Conservation (phyloP, 1,139 yeast genomes). For the Blastobotrys arbuscula region DNA sequence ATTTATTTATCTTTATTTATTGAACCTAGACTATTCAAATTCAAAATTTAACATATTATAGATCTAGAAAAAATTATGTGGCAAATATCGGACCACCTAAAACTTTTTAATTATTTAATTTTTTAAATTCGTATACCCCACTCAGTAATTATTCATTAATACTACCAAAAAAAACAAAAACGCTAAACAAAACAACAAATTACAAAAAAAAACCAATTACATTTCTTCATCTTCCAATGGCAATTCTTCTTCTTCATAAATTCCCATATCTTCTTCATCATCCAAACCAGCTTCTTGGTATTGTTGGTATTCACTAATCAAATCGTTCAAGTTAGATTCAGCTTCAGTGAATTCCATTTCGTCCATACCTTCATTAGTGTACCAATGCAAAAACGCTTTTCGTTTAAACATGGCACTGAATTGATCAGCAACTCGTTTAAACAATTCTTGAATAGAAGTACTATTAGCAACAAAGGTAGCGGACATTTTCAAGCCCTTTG, state of each 20-base stretch:
- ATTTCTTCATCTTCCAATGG: slow-evolving; percentile 23
- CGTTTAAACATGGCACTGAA: slow-evolving; percentile 89
- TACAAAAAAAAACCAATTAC: no score
- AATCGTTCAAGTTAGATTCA: slow-evolving; percentile 74
- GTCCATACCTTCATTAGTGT: slow-evolving; percentile 93
- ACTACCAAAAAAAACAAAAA: neutral
- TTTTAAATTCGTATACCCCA: no score
- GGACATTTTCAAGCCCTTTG: slow-evolving; percentile 77
- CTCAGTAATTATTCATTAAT: neutral
- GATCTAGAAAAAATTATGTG: no score
- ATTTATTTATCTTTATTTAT: no score
- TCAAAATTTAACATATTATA: no score
- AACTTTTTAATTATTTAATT: no score
- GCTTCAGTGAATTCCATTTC: slow-evolving; percentile 92
- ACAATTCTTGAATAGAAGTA: slow-evolving; percentile 84
- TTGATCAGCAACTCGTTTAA: slow-evolving; percentile 85
- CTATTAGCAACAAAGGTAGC: slow-evolving; percentile 92
- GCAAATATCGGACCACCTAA: no score
- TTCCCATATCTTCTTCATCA: slow-evolving; percentile 54
- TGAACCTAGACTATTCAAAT: no score
- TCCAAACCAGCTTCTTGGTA: slow-evolving; percentile 79
- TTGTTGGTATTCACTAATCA: slow-evolving; percentile 86
- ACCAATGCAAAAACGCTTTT: slow-evolving; percentile 95
- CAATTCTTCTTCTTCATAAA: slow-evolving; percentile 24
- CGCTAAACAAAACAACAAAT: no score